Conservation (phyloP, 768 basidiomycete species). For the Fomitopsis pulvina region DNA sequence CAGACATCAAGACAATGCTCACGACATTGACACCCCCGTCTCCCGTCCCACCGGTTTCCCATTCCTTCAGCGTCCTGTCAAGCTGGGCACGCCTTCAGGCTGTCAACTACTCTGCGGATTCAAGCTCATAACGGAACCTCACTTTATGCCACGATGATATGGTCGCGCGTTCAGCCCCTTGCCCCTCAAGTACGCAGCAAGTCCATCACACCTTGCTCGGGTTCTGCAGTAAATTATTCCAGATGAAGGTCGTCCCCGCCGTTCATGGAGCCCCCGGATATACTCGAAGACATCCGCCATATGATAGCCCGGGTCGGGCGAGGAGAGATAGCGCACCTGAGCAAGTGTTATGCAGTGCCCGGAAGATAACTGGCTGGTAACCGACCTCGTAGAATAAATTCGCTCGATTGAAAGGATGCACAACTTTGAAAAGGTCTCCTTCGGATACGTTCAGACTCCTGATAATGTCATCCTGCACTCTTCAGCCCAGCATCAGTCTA, state of each 20-base stretch:
- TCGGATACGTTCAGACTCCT: constrained; percentile 53
- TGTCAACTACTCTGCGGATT: not conserved
- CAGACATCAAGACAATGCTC: constrained; percentile 18
- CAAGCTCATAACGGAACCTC: constrained; percentile 7
- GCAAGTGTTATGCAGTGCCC: not conserved
- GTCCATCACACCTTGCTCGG: constrained; percentile 56
- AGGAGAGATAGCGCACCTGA: constrained; percentile 59
- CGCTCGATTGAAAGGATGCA: constrained; percentile 75
- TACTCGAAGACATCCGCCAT: constrained; percentile 65
- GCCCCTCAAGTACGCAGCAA: constrained; percentile 55
- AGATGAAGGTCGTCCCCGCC: constrained; percentile 52
- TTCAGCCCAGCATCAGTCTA: constrained; percentile 19
- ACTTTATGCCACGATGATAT: constrained; percentile 72
- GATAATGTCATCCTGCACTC: constrained; percentile 73
- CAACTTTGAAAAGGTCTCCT: constrained; percentile 49
- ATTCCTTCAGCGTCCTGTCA: constrained; percentile 46
- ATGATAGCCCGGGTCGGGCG: constrained; percentile 42
- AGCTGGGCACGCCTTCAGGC: constrained; percentile 39
- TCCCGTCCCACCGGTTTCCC: constrained; percentile 49
- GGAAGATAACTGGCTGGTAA: not conserved
- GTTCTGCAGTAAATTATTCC: constrained; percentile 80
- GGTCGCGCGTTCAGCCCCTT: constrained; percentile 63
- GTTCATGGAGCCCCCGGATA: constrained; percentile 53
- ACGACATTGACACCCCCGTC: constrained; percentile 59
- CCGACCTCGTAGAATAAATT: constrained; percentile 80